Evolutionary conservation across 2,329 filamentous ascomycete species (phyloP), one percentile per base, ranked within the genome.

Genomic region (Fusarium incarnatum): DNA sequence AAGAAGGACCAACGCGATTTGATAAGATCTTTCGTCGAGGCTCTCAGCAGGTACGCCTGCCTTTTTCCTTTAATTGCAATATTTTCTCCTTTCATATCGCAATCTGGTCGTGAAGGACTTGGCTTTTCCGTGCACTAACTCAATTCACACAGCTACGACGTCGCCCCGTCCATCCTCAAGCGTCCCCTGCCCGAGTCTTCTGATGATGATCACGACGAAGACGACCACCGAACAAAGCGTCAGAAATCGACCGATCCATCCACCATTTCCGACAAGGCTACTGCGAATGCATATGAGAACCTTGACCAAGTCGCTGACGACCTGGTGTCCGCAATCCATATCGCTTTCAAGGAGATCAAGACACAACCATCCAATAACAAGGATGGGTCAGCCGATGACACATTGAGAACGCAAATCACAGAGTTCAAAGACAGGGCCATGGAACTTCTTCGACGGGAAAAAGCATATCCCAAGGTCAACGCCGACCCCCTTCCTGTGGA

Each of bases 251-350:
- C 83, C 52, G 84, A 85, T 47, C 67, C 71, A n/a, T 73, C 72
- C 20, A 85, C 83, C 65, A 86, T 90, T 65, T 80, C 83, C 60
- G 86, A 88, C 72, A 89, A 88, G 80, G 81, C 87, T 53, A 77
- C 79, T 25, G 80, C 81, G 50, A 82, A 84, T 70, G 78, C 77
- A 32, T 91, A 91, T 76, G 83, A 84, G 27, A 85, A 87, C 68
- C 80, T 94, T 46, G 90, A 92, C 28, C 88, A 92, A 66, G 82
- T 93, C 44, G 86, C 92, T 18, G 78, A 83, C 54, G 89, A 91
- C 66, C 77, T 91, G 44, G 81, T 84, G 73, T 74, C 80, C 30
- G 83, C 83, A 66, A 81, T 86, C 70, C 77, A 84, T 66, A 78
- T 84, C 69, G 83, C 85, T 37, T 73, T 87, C 46, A 81, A 81